Base-by-base conservation (phyloP, 345 rosid species). In the Odontarrhena argentea region DNA sequence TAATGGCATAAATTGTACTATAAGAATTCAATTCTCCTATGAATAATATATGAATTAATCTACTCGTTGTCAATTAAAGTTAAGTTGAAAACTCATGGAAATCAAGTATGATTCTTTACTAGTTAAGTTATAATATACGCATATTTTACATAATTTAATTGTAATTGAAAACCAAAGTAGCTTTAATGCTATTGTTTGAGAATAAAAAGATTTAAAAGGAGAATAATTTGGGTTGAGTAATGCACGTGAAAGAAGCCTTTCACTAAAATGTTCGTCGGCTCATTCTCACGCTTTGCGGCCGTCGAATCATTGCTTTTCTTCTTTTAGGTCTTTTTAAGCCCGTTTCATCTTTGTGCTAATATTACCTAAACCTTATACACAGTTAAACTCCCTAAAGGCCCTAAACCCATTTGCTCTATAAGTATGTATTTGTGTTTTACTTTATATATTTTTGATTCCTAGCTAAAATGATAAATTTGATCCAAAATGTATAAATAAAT, bases 221-320 rank as follows among this genome's bases (percentile, higher is more conserved):
- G 66, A 57, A 64, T 50, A 65, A 72, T 49, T 49, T 57, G 57
- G 35, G 15, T 73, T 42, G 62, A 24, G 76, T 18, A 65, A 51
- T 58, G 76, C 71, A 65, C 67, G 67, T 73, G 76, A 65, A 73
- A 65, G 60, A 49, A 43, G 35, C 42, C 59, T 65, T 73, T 59
- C 61, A 43, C 36, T 44, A 35, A 73, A 58, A 57, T 58, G 76
- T 49, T 57, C 55, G 54, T 48, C 65, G 71, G 48, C 59, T 58
- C 66, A 40, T 65, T 54, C 6, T 41, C 38, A 72, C 53, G 54
- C 76, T 65, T 73, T 73, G 61, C 76, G 71, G 71, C 76, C 76
- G 71, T 72, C 71, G 67, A 73, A 65, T 73, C 67, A 65, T 65
- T 65, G 55, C 66, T 55, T 72, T 65, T 57, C 37, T 38, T 34